A percentile compares a stretch with the other conserved stretches of the same genome.
Evolutionary conservation across 495 filamentous ascomycete genomes (phyloP).

Genomic region (Penicillium nucicola): DNA sequence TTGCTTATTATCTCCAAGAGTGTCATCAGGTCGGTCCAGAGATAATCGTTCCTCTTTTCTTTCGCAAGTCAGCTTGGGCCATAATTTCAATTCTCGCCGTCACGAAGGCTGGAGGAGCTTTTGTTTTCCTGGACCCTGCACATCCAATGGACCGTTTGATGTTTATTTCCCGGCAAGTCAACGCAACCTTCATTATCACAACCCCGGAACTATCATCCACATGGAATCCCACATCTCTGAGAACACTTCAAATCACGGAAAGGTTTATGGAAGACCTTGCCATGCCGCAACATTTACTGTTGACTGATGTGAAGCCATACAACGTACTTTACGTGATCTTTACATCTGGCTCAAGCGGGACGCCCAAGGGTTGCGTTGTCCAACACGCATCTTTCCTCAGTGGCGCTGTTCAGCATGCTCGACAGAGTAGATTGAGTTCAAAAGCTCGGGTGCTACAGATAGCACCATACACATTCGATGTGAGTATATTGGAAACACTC

Average conservation of each 20-base stretch:
- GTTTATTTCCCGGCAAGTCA: not conserved
- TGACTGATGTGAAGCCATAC: conserved; percentile 11
- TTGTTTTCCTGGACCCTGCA: not conserved
- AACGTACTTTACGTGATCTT: conserved; percentile 30
- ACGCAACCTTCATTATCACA: not conserved
- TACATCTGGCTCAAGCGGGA: conserved; percentile 34
- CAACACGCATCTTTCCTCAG: conserved; percentile 34
- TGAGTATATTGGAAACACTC: conserved; percentile 32
- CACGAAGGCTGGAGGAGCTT: conserved; percentile 31
- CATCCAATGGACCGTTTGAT: not conserved
- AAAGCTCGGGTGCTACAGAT: conserved; percentile 31
- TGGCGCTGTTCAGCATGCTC: not conserved
- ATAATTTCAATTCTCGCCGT: conserved; percentile 37
- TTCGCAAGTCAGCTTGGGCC: conserved; percentile 44
- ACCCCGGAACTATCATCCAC: not conserved
- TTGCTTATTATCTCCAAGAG: conserved; percentile 10
- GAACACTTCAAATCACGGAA: not conserved
- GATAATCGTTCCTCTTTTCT: conserved; percentile 39
- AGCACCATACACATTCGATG: conserved; percentile 37
- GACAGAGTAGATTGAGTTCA: conserved; percentile 2
- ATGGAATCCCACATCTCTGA: not conserved
- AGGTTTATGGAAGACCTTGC: conserved; percentile 22
- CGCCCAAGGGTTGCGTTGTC: conserved; percentile 41
- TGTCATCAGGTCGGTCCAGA: conserved; percentile 30
- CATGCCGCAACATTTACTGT: conserved; percentile 15